phyloP scores from a whole-genome alignment of 2,329 filamentous ascomycete species.

The Calonectria pseudoreteaudii region DNA sequence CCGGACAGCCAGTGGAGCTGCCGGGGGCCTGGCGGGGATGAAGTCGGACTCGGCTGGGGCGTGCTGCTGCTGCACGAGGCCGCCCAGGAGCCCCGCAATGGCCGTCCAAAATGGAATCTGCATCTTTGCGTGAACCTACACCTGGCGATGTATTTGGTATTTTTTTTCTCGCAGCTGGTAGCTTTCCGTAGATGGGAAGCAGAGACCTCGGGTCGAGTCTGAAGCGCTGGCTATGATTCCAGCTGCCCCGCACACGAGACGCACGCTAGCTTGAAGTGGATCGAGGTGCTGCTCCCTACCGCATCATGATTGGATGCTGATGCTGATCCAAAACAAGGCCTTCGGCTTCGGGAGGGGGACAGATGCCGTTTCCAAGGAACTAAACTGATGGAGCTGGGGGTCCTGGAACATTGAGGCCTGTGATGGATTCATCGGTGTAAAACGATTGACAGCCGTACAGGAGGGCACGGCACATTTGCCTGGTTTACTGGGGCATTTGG shows the following conservation, averaged over 20 bases:
- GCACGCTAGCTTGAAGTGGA: not conserved
- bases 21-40: slow-evolving; percentile 72
- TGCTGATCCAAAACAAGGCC: not conserved
- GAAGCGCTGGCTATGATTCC: not conserved
- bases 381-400: not conserved
- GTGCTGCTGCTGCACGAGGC: not conserved
- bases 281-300: not conserved
- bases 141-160: not conserved
- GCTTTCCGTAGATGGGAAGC: not conserved
- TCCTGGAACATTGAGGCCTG: not conserved
- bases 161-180: not conserved
- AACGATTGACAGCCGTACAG: not conserved
- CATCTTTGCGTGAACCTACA: not conserved
- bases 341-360: not conserved
- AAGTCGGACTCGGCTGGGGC: slow-evolving; percentile 62
- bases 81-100: not conserved
- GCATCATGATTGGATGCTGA: not conserved
- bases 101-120: not conserved
- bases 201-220: not conserved
- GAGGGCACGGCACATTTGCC: too few relatives aligned
- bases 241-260: not conserved
- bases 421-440: not conserved
- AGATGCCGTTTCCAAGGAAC: not conserved
- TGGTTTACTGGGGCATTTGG: not conserved
- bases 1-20: slow-evolving; percentile 78